Evolutionary conservation across 768 basidiomycete species (phyloP).

Genomic region (Suillus bovinus): DNA sequence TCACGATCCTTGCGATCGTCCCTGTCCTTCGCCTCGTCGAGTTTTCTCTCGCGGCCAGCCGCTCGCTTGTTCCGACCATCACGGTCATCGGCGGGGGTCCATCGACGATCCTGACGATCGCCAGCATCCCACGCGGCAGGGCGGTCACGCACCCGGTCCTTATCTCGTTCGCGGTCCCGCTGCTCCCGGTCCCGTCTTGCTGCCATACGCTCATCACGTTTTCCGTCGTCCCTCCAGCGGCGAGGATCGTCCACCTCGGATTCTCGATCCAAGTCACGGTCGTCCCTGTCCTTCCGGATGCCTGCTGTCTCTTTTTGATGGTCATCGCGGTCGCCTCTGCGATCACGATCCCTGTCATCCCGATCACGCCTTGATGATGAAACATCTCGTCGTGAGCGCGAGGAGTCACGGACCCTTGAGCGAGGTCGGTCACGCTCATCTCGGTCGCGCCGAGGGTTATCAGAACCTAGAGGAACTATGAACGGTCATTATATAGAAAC

Average conservation of each 20-base stretch:
- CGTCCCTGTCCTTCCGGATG: slow-evolving; percentile 34
- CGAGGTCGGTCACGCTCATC: slow-evolving; percentile 66
- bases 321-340: slow-evolving; percentile 37
- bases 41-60: slow-evolving; percentile 58
- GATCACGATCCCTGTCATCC: slow-evolving; percentile 32
- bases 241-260: slow-evolving; percentile 65
- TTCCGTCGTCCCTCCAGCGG: slow-evolving; percentile 83
- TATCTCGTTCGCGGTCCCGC: slow-evolving; percentile 30
- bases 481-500: slow-evolving; percentile 4
- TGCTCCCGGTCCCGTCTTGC: slow-evolving; percentile 56
- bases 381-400: slow-evolving; percentile 57
- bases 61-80: slow-evolving; percentile 63
- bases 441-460: slow-evolving; percentile 55
- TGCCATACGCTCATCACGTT: slow-evolving; percentile 72
- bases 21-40: slow-evolving; percentile 43
- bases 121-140: slow-evolving; percentile 48
- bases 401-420: slow-evolving; percentile 64
- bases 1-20: slow-evolving; percentile 54
- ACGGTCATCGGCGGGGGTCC: slow-evolving; percentile 66
- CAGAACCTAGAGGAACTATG: slow-evolving; percentile 41
- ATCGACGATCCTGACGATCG: slow-evolving; percentile 50
- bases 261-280: slow-evolving; percentile 47
- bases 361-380: slow-evolving; percentile 50
- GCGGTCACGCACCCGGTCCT: slow-evolving; percentile 45
- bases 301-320: slow-evolving; percentile 11